Evolutionary conservation across 805 yeast genomes (phyloP), one percentile per base, ranked within the genome.

Genomic region (Lachancea waltii): DNA sequence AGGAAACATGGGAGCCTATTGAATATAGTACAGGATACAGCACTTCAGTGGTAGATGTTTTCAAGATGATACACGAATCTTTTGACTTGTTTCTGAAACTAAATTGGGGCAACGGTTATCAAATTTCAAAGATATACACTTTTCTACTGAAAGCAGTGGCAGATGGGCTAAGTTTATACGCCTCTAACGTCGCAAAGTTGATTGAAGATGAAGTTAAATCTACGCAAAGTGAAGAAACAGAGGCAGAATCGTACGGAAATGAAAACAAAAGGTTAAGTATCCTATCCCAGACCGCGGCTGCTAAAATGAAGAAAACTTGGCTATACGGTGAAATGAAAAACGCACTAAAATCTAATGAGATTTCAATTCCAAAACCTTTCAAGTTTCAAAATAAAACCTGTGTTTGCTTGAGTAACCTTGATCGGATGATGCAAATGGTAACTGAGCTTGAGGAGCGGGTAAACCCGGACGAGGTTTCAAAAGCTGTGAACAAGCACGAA

Each of bases 361-460:
- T 64, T 4, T 63, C 60, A 5, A 46, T 56, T 34, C 71, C 75
- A 3, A 70, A 68, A 11, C 80, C 87, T 0, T 78, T 69, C 51
- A 70, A 73, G 30, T 81, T 81, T 62, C 66, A 69, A 41, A 63
- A 69, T 5, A 68, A 71, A 37, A 78, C 87, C 0, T 85, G 94
- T 59, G 75, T 82, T n/a, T 77, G 81, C n/a, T 63, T 85, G 43
- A 84, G 83, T 57, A 77, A 86, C 50, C 52, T 86, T 7, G 67
- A 74, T 1, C 70, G 73, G 8, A 67, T 75, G 67, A 54, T 69
- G 49, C 50, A 61, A 1, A 73, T 73, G 39, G 47, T 77, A 7
- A 62, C 71, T 32, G 69, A 65, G 23, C 51, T 83, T 14, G 89
- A 81, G 50, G 72, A 67, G 2, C 53, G 66, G 17, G 46, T 83